Evolutionary conservation across 2,329 filamentous ascomycete genomes (phyloP), one percentile per base, ranked within the genome.

Genomic region (Cordyceps tenuipes): DNA sequence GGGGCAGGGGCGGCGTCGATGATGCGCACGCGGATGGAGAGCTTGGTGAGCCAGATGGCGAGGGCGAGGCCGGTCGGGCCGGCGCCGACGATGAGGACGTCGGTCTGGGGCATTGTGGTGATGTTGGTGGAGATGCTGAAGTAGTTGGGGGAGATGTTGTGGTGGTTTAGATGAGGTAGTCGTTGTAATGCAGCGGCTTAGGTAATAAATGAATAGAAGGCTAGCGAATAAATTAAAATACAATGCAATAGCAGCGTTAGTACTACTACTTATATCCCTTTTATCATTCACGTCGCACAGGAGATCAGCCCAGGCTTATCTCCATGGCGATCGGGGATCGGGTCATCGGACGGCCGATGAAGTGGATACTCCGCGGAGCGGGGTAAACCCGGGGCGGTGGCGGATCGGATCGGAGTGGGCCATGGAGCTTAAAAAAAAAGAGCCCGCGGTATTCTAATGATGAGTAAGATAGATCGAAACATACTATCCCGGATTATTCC

Each of bases 21-120:
- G 29, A 61, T 61, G 54, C 60, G 60, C 17, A 61, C 49, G 0
- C 23, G 9, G 43, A 61, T 21, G 49, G 36, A 29, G 39, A 51
- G 60, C 29, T 61, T 61, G 1, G 60, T 58, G 49, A 61, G 60
- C 60, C 60, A 61, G 4, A 58, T 36, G n/a, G 60, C 60, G 9
- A 61, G 55, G 1, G 39, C 60, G 6, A 61, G 55, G 5, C 60
- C 60, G 10, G 60, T 61, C 39, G 60, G 60, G 4, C 60, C 60
- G 3, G 60, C 60, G 41, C 60, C 60, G 36, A 61, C 60, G 34
- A 61, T 58, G 2, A 61, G 31, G 21, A 61, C 60, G 12, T 49
- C 54, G 12, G 54, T 53, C 23, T 23, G 39, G 13, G 53, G 29
- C 59, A 61, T 60, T 31, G 10, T 34, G 41, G 41, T 50, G 15